Evolutionary conservation across 2,329 filamentous ascomycete genomes (phyloP).

Genomic region (Claviceps sorghi): DNA sequence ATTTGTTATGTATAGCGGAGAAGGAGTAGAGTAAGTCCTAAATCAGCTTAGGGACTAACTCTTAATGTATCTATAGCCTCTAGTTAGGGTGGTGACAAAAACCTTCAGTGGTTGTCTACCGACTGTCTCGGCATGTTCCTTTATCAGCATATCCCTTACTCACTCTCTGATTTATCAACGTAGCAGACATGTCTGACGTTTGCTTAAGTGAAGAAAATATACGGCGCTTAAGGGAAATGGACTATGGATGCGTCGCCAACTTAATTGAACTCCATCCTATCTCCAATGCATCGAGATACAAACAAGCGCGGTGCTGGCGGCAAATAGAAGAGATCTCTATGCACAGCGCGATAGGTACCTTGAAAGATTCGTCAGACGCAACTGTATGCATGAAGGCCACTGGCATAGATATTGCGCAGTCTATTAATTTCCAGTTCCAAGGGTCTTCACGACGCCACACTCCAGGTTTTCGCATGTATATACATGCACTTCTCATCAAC

Average conservation of each 20-base stretch:
- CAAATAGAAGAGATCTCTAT: background rate
- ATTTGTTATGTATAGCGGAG: too few species aligned
- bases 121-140: too few species aligned
- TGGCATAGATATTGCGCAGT: background rate
- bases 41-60: too few species aligned
- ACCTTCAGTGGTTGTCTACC: too few species aligned
- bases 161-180: too few species aligned
- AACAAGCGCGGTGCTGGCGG: background rate
- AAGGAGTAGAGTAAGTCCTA: too few species aligned
- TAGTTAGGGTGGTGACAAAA: too few species aligned
- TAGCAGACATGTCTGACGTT: background rate
- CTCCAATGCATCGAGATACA: background rate
- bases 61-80: too few species aligned
- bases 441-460: constrained; percentile 4
- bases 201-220: constrained; percentile 1
- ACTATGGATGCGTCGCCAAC: background rate
- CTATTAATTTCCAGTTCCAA: background rate
- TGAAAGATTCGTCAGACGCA: background rate
- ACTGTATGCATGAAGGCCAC: background rate
- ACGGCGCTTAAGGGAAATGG: background rate
- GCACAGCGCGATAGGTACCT: background rate
- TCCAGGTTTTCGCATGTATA: constrained; percentile 2
- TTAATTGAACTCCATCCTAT: background rate
- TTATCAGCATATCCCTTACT: too few species aligned
- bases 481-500: background rate